Evolutionary conservation across 805 yeast genomes (phyloP).

Genomic region (Torulaspora indica): DNA sequence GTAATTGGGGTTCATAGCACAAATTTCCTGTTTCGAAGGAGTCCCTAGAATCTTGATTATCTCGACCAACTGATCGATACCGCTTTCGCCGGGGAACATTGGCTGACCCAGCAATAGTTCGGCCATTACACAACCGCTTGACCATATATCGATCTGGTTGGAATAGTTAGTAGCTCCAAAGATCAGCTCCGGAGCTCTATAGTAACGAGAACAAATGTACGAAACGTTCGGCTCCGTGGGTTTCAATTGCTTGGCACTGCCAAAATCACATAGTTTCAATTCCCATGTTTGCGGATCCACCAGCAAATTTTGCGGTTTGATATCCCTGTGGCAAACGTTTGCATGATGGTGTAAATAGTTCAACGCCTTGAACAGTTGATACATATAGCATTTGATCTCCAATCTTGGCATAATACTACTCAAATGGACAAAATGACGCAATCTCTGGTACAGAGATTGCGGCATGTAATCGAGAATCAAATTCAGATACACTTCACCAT

Average conservation of each 20-base stretch:
- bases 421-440: slow-evolving; percentile 75
- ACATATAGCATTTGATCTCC: slow-evolving; percentile 81
- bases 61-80: slow-evolving; percentile 95
- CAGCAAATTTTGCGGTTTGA: slow-evolving; percentile 85
- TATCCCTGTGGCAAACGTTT: slow-evolving; percentile 86
- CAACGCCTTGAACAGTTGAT: slow-evolving; percentile 69
- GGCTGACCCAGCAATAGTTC: slow-evolving; percentile 95
- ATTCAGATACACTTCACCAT: slow-evolving; percentile 64
- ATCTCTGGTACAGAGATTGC: slow-evolving; percentile 89
- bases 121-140: slow-evolving; percentile 97
- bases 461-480: slow-evolving; percentile 89
- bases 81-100: slow-evolving; percentile 94
- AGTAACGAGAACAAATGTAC: slow-evolving; percentile 93
- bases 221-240: slow-evolving; percentile 93
- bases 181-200: slow-evolving; percentile 95
- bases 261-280: slow-evolving; percentile 92
- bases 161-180: slow-evolving; percentile 97
- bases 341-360: slow-evolving; percentile 74
- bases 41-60: slow-evolving; percentile 94
- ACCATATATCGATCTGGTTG: slow-evolving; percentile 95
- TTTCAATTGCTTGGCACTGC: slow-evolving; percentile 85
- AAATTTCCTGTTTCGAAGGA: slow-evolving; percentile 86
- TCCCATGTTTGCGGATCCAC: slow-evolving; percentile 83
- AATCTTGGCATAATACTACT: slow-evolving; percentile 78
- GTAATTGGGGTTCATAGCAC: slow-evolving; percentile 93